phyloP scores from a whole-genome alignment of 108 stramenopile genomes.

The Cyclotella baltica region DNA sequence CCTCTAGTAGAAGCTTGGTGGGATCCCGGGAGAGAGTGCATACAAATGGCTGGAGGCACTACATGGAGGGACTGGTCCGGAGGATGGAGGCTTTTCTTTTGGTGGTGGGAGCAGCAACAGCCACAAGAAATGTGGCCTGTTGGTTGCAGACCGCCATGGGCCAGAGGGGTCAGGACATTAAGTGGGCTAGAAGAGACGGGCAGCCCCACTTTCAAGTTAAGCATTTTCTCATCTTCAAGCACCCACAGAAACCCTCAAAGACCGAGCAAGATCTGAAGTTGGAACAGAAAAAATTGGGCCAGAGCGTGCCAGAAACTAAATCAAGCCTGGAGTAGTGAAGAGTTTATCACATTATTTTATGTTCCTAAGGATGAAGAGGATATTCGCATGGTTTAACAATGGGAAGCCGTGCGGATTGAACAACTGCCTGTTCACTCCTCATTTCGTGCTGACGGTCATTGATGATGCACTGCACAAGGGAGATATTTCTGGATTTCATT shows the following conservation, averaged over 20 bases:
- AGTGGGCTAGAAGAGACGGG: slow-evolving; percentile 38
- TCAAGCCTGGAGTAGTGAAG: neutral
- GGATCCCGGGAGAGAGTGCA: slow-evolving; percentile 18
- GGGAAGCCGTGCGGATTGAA: slow-evolving; percentile 48
- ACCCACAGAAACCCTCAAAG: slow-evolving; percentile 3
- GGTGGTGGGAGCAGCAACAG: no score
- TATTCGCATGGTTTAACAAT: no score
- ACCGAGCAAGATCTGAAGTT: no score
- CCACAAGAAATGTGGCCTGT: neutral
- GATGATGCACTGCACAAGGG: neutral
- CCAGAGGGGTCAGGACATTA: neutral
- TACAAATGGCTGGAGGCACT: slow-evolving; percentile 4
- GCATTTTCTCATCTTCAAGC: neutral
- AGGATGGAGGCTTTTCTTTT: slow-evolving; percentile 46
- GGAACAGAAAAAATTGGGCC: no score
- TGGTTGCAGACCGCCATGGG: neutral
- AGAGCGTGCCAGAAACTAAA: slow-evolving; percentile 23
- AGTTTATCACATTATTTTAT: slow-evolving; percentile 33
- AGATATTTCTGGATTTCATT: neutral
- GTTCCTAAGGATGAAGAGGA: slow-evolving; percentile 51
- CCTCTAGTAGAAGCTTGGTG: neutral
- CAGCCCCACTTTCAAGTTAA: neutral
- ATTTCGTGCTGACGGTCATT: neutral
- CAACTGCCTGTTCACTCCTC: neutral
- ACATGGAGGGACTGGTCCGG: slow-evolving; percentile 55